Conservation (phyloP, 2,329 filamentous ascomycete genomes). For the Penicillium expansum region DNA sequence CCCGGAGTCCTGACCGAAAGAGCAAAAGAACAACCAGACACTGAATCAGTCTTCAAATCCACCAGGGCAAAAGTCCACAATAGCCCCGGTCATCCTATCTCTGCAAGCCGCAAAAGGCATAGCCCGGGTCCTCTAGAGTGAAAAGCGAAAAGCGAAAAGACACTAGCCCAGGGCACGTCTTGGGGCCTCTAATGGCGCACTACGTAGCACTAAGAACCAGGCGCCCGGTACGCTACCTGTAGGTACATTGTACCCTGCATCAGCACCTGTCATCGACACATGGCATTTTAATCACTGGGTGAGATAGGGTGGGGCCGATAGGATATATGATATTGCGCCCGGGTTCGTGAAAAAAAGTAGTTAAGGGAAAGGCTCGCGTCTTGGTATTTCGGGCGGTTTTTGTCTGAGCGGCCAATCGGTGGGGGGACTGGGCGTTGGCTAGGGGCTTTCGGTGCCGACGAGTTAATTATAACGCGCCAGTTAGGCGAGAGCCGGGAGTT, state of each 20-base stretch:
- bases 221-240: background rate
- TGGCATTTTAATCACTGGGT: background rate
- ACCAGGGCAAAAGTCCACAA: background rate
- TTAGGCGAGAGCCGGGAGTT: constrained; percentile 1
- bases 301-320: background rate
- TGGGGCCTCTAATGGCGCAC: background rate
- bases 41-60: background rate
- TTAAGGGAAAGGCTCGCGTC: constrained; percentile 25
- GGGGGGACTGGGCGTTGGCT: background rate
- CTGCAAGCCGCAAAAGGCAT: constrained; percentile 1
- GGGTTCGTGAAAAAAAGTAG: constrained; percentile 19
- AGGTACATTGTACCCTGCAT: background rate
- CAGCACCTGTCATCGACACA: background rate
- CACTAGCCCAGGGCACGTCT: background rate
- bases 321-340: background rate
- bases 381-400: constrained; percentile 12
- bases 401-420: constrained; percentile 10
- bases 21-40: background rate
- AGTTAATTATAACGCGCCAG: constrained; percentile 1
- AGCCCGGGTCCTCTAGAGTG: background rate
- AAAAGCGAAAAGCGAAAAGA: background rate
- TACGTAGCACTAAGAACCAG: background rate
- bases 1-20: background rate
- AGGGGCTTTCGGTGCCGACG: background rate
- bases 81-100: background rate